Evolutionary conservation across 148 eudicot species (phyloP).

Genomic region (Rhododendron vialii): DNA sequence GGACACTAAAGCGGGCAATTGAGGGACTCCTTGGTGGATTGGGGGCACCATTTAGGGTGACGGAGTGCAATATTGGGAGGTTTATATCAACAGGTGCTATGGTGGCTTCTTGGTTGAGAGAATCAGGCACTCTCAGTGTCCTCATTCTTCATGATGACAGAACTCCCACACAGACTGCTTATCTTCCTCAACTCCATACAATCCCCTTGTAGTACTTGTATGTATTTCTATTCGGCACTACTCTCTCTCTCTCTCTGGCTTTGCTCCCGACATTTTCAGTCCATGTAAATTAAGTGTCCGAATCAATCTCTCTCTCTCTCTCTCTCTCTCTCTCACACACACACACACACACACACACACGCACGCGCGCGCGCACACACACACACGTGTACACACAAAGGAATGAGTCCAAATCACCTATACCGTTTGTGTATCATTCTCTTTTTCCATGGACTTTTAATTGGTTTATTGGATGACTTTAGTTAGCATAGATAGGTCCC

Average conservation of each 20-base stretch:
- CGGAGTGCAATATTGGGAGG: constrained; percentile 77
- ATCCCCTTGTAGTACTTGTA: neutral
- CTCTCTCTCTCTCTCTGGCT: neutral
- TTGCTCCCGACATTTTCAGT: neutral
- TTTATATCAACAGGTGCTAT: constrained; percentile 71
- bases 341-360: neutral
- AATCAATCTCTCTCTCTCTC: neutral
- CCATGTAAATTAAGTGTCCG: neutral
- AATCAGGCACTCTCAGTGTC: constrained; percentile 60
- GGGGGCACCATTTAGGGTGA: constrained; percentile 71
- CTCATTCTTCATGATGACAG: constrained; percentile 64
- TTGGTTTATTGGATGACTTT: neutral
- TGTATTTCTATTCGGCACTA: neutral
- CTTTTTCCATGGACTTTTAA: neutral
- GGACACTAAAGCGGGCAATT: constrained; percentile 62
- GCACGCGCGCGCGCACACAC: too few relatives aligned
- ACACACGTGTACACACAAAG: neutral
- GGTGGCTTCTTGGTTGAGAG: constrained; percentile 78
- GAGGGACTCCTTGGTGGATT: constrained; percentile 69
- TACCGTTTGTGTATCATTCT: neutral
- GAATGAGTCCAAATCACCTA: neutral
- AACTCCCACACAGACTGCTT: neutral
- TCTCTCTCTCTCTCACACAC: neutral
- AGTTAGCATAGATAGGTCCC: neutral
- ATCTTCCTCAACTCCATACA: neutral